Percentiles rank a stretch among this genome's conserved stretches.
Conservation (phyloP, 306 rosid genomes). For the Sindora glabra region DNA sequence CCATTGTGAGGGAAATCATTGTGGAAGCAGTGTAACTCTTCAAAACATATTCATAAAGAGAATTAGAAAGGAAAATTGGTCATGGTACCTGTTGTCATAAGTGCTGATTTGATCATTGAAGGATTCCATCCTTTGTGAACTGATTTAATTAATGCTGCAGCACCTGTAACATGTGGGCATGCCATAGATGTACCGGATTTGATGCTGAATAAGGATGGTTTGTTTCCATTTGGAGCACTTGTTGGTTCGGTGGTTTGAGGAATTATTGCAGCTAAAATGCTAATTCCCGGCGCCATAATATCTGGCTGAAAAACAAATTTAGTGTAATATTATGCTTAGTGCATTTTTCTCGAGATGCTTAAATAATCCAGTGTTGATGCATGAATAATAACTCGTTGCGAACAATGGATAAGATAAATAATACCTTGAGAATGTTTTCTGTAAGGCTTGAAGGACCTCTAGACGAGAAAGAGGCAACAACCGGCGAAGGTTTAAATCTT, state of each 20-base stretch:
- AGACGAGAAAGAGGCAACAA: conserved; percentile 77
- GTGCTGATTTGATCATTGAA: conserved; percentile 87
- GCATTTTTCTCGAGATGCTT: conserved; percentile 6
- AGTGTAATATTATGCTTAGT: background rate
- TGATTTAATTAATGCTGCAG: conserved; percentile 76
- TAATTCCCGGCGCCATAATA: conserved; percentile 83
- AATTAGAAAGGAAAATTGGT: too few relatives aligned
- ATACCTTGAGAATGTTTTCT: conserved; percentile 88
- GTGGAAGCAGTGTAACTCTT: too few relatives aligned
- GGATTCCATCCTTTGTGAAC: conserved; percentile 56
- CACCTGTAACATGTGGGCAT: conserved; percentile 92
- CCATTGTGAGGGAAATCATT: too few relatives aligned
- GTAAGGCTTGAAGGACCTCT: conserved; percentile 83
- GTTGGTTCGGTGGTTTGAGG: conserved; percentile 51
- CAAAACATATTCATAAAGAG: too few relatives aligned
- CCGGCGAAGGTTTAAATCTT: conserved; percentile 61
- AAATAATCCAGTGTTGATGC: background rate
- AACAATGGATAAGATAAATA: background rate
- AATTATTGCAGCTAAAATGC: conserved; percentile 63
- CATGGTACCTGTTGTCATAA: conserved; percentile 81
- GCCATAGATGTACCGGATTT: conserved; percentile 95
- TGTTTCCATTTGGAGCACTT: conserved; percentile 46
- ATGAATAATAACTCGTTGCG: background rate
- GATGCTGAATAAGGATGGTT: conserved; percentile 49
- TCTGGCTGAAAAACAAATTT: conserved; percentile 59